Evolutionary conservation across 495 filamentous ascomycete genomes (phyloP), one percentile per base, ranked within the genome.

Genomic region (Saxophila tyrrhenica): DNA sequence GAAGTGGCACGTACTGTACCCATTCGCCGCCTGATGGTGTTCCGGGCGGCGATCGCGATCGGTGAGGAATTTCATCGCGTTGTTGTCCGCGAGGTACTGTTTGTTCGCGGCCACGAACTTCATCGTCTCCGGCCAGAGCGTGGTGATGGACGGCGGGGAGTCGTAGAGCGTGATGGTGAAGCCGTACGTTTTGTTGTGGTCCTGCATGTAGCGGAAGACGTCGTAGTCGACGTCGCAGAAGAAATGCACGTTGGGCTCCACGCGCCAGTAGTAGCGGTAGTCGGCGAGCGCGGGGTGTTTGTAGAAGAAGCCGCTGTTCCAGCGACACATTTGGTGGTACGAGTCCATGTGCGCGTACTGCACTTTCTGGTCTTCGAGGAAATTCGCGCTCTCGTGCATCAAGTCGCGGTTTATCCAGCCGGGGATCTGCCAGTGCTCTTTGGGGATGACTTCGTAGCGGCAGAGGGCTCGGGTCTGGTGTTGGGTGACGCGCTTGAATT

Each of bases 141-240:
- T 82, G 0, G 86, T 81, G 57, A 99, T 88, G 48, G 81, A 85
- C 66, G 86, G 68, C 2, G 94, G 89, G 23, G 81, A 80, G 69
- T 99, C 94, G 74, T 91, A 97, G 20, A 99, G 82, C 69, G 89
- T 95, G 75, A 99, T 94, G 61, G 90, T 96, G 72, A 95, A 99
- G 50, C 94, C 94, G 71, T 99, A 99, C 50, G 89, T 96, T 69
- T 95, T 92, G 75, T 97, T 94, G 73, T 87, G 78, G 69, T 99
- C 94, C 58, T 85, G 78, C 90, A 99, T 95, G 72, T 86, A 99
- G 58, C 86, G 85, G 81, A 99, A 99, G 39, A 97, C 86, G 67
- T 99, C 94, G 72, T 99, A 99, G 71, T 97, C 90, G 59, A 99
- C 76, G 64, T 95, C 86, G 75, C 94, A 99, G 82, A 96, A 99